Conservation (phyloP, 306 rosid species). For the Mimosa pudica region DNA sequence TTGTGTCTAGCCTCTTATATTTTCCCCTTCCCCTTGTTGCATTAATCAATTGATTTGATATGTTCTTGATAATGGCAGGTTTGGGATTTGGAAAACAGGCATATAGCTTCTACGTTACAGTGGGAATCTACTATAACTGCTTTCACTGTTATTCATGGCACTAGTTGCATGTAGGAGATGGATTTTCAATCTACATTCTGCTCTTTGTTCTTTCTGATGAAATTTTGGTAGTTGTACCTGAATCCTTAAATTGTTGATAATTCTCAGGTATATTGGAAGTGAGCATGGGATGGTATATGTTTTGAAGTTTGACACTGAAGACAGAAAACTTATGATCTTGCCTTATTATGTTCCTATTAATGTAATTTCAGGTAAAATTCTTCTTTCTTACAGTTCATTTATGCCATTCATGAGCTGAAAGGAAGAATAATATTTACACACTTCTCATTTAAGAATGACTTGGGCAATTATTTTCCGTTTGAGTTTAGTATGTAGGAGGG, state of each 20-base stretch:
- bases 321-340: conserved; percentile 52
- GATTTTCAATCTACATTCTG: conserved; percentile 34
- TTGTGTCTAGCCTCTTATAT: neutral
- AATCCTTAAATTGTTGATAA: conserved; percentile 38
- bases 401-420: conserved; percentile 1
- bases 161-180: conserved; percentile 74
- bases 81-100: conserved; percentile 87
- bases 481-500: conserved; percentile 25
- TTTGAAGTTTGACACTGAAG: conserved; percentile 59
- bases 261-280: conserved; percentile 77
- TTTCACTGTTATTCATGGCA: conserved; percentile 78
- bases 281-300: conserved; percentile 78
- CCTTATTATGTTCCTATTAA: conserved; percentile 80
- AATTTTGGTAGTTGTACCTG: conserved; percentile 24
- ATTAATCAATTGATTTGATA: conserved; percentile 38
- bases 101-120: conserved; percentile 63
- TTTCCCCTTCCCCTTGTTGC: conserved; percentile 18
- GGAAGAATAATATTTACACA: conserved; percentile 11
- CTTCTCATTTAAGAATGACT: conserved; percentile 16
- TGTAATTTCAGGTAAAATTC: conserved; percentile 68
- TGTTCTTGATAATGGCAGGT: conserved; percentile 70
- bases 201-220: conserved; percentile 29
- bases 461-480: conserved; percentile 12
- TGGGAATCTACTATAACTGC: conserved; percentile 95
- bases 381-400: conserved; percentile 33